Conservation (phyloP, 768 basidiomycete species). For the Mycena indigotica region DNA sequence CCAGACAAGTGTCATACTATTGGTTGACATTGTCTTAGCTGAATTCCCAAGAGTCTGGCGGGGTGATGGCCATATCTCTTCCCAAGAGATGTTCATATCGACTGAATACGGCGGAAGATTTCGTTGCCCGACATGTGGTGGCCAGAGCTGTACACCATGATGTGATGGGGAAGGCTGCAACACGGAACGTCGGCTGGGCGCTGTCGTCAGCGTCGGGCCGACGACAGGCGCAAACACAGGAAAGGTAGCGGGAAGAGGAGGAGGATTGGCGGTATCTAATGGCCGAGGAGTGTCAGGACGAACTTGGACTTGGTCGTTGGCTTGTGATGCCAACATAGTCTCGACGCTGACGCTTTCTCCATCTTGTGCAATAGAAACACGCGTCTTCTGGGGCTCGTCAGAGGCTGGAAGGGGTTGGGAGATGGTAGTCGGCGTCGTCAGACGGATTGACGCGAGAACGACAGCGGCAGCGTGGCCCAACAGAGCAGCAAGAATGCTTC, state of each 20-base stretch:
- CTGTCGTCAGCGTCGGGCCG: background rate
- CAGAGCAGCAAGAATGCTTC: background rate
- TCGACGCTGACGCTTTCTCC: background rate
- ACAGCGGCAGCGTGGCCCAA: slow-evolving; percentile 1
- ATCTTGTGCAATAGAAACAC: background rate
- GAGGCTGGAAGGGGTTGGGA: background rate
- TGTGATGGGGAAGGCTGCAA: background rate
- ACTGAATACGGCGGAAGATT: background rate
- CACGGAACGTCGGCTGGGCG: background rate
- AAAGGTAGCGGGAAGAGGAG: background rate
- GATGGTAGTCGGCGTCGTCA: background rate
- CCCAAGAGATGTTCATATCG: slow-evolving; percentile 19
- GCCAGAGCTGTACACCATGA: background rate
- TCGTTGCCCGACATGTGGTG: background rate
- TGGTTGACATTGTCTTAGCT: slow-evolving; percentile 11
- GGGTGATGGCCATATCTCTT: slow-evolving; percentile 19
- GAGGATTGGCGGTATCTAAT: background rate
- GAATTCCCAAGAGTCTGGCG: slow-evolving; percentile 4
- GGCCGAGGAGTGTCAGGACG: background rate
- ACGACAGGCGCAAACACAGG: background rate
- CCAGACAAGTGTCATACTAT: slow-evolving; percentile 1
- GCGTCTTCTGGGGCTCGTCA: background rate
- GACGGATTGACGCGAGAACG: slow-evolving; percentile 10
- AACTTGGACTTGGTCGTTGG: background rate
- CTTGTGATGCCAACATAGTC: background rate